Evolutionary conservation across 2,329 filamentous ascomycete genomes (phyloP), one percentile per base, ranked within the genome.

Genomic region (Alternaria sp.): DNA sequence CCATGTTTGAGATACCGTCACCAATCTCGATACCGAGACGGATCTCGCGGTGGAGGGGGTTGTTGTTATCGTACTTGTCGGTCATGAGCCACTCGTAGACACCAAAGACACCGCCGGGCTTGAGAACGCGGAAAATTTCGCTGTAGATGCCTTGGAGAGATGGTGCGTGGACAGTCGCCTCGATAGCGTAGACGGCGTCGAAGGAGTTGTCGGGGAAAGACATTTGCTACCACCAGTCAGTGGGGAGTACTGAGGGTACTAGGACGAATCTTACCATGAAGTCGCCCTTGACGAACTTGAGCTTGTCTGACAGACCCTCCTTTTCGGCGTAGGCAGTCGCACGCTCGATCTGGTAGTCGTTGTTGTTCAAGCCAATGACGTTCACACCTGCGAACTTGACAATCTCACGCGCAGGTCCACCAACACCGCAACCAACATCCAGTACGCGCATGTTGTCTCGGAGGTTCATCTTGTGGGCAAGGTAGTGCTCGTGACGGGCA

Each of bases 51-150:
- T 98, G 95, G 72, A 88, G 84, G 1, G 91, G 79, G 84, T 97
- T 93, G 60, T 90, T 84, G 77, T 96, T 94, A 81, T 98, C 90
- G 80, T 97, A 99, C 24, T 89, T 83, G 63, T 97, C 93, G 6
- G 93, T 98, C 95, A 99, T 98, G 74, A 98, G 84, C 95, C 95
- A 98, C 80, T 99, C 95, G 81, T 98, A 99, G 51, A 98, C 94
- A 75, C 94, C 95, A 72, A 98, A 99, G 51, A 92, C 84, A 78
- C 95, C 94, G 60, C 95, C 95, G 21, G 95, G 95, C 85, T 98
- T 99, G 64, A 99, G 85, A 23, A 97, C 93, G 46, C 92, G 91
- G 86, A 90, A 93, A 73, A 98, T 98, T 79, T 98, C 90, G 76
- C 87, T 89, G 83, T 99, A 99, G 66, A 97, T 93, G 58, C 92